Percentiles rank a stretch among this genome's conserved stretches.
phyloP scores from a whole-genome alignment of 257 asterid genomes.

The Lycium barbarum region DNA sequence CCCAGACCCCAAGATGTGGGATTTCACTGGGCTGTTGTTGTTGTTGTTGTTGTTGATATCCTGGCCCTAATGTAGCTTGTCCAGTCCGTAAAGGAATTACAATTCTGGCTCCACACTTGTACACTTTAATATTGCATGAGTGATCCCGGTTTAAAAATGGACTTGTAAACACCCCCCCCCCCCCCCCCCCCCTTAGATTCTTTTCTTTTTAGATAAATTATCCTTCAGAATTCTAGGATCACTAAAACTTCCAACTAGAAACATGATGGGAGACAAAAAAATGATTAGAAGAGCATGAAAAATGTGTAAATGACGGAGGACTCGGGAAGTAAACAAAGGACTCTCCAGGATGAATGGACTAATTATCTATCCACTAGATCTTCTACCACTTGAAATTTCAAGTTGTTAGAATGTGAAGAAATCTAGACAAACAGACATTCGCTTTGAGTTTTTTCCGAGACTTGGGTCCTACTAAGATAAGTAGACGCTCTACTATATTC shows the following conservation, averaged over 20 bases:
- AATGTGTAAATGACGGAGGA: not conserved
- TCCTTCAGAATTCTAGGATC: not conserved
- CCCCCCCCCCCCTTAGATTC: not conserved
- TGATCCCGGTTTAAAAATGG: not conserved
- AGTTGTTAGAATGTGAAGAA: too few relatives aligned
- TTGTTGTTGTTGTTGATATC: too few relatives aligned
- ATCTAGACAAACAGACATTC: too few relatives aligned
- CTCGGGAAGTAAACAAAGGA: too few relatives aligned
- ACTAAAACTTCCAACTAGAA: not conserved
- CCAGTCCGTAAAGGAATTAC: constrained; percentile 10
- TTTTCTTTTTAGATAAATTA: not conserved
- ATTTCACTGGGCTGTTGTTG: too few relatives aligned
- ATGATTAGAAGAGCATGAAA: not conserved
- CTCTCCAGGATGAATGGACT: too few relatives aligned
- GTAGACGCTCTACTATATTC: too few relatives aligned
- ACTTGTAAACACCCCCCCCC: not conserved
- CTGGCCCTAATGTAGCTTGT: not conserved
- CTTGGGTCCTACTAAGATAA: too few relatives aligned
- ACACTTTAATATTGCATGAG: not conserved
- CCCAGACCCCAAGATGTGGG: too few relatives aligned
- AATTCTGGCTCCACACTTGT: not conserved
- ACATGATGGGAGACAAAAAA: not conserved
- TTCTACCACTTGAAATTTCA: too few relatives aligned
- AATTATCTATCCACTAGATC: too few relatives aligned
- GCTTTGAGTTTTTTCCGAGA: too few relatives aligned